A percentile compares a stretch with the other conserved stretches of the same genome.
Evolutionary conservation across 352 stramenopile genomes (phyloP).

Genomic region (Hyaloperonospora arabidopsidis): DNA sequence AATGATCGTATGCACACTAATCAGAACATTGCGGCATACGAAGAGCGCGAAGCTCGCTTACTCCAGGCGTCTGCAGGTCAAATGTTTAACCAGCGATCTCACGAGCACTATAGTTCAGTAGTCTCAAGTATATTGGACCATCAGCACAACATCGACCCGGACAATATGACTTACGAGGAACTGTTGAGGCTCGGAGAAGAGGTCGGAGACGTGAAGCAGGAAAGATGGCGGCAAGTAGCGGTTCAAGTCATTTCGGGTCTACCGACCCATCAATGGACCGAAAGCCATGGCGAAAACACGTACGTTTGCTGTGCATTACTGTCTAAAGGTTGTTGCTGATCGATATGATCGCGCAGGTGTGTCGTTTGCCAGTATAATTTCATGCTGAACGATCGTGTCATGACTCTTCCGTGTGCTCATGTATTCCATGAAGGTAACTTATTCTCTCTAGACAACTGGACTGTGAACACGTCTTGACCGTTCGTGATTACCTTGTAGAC

Average conservation of each 20-base stretch:
- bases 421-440: constrained; percentile 63
- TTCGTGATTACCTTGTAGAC: constrained; percentile 24
- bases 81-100: constrained; percentile 13
- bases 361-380: constrained; percentile 74
- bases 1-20: constrained; percentile 6
- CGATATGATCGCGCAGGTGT: constrained; percentile 29
- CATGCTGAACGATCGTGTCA: constrained; percentile 38
- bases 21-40: constrained; percentile 64
- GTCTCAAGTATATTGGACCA: constrained; percentile 13
- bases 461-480: constrained; percentile 1
- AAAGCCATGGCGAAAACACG: constrained; percentile 33
- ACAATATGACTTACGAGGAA: constrained; percentile 80
- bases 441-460: not conserved
- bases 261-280: constrained; percentile 52
- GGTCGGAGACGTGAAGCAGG: constrained; percentile 68
- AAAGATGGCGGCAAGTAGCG: constrained; percentile 57
- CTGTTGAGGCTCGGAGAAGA: constrained; percentile 59
- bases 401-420: constrained; percentile 68
- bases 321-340: constrained; percentile 1
- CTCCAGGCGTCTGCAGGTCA: constrained; percentile 18
- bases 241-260: constrained; percentile 56
- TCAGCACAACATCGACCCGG: constrained; percentile 44
- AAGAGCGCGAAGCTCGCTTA: constrained; percentile 46
- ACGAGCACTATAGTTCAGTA: constrained; percentile 3
- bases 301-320: constrained; percentile 26